phyloP scores from a whole-genome alignment of 805 yeast genomes.

The Saccharomycopsis schoenii region DNA sequence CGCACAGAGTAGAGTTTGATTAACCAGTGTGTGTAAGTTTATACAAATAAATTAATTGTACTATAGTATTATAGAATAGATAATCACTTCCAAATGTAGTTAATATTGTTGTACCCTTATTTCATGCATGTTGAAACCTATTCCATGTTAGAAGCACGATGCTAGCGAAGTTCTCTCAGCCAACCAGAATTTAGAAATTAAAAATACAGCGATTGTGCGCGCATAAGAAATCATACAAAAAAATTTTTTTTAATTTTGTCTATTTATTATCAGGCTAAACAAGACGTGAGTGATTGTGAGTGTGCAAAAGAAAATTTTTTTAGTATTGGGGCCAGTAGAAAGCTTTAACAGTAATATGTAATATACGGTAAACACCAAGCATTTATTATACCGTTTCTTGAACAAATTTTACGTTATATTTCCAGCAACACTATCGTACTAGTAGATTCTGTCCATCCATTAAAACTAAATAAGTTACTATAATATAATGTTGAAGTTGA shows the following conservation, averaged over 20 bases:
- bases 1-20: slow-evolving; percentile 4
- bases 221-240: neutral
- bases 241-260: neutral
- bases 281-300: too few species aligned
- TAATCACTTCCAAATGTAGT: too few species aligned
- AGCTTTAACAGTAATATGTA: too few species aligned
- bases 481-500: neutral
- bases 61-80: neutral
- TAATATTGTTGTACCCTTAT: too few species aligned
- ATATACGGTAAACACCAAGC: too few species aligned
- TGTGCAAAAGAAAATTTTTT: neutral
- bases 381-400: too few species aligned
- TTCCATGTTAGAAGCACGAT: neutral
- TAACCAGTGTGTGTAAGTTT: neutral
- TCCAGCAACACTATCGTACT: neutral
- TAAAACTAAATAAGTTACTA: neutral
- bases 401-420: too few species aligned
- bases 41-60: neutral
- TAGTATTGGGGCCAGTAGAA: neutral
- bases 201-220: neutral
- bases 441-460: neutral
- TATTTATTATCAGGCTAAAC: neutral
- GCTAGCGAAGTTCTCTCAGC: neutral
- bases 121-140: neutral
- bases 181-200: slow-evolving; percentile 1